A percentile compares a stretch with the other conserved stretches of the same genome.
These are phyloP conservation scores for Carex sylvatica DNA, from an alignment of 202 grass and related monocot species.

Conservation along the genomic window DNA sequence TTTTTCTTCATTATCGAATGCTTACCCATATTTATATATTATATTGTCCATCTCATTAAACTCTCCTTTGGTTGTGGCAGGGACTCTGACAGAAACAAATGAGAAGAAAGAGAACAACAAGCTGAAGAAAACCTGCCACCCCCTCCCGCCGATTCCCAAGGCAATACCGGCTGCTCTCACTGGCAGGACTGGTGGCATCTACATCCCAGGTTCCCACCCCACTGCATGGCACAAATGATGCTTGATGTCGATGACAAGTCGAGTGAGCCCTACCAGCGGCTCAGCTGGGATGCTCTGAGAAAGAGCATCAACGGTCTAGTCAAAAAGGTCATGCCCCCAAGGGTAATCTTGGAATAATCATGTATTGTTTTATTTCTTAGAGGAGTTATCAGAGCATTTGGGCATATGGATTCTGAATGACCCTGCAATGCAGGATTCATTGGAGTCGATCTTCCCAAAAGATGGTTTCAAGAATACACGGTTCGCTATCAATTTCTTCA, in stretches of 20 bases:
- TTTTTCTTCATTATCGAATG: not conserved
- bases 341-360: no score
- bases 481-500: no score
- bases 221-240: conserved; percentile 90
- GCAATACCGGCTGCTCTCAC: conserved; percentile 46
- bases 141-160: not conserved
- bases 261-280: conserved; percentile 67
- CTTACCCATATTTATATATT: not conserved
- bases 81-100: conserved; percentile 6
- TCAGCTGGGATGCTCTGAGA: conserved; percentile 90
- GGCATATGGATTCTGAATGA: no score
- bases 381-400: no score
- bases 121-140: conserved; percentile 29
- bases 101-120: conserved; percentile 16
- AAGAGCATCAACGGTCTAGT: conserved; percentile 95
- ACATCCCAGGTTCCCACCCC: conserved; percentile 53
- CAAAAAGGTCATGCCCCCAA: conserved; percentile 86
- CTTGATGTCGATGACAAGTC: conserved; percentile 85
- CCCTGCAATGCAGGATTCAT: no score
- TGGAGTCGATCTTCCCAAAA: no score
- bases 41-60: not conserved
- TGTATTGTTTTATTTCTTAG: no score
- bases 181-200: conserved; percentile 74
- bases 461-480: no score
- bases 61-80: not conserved